These are phyloP conservation scores for Nannochloropsis gaditana DNA, from an alignment of 108 stramenopile genomes.

Conservation along the genomic window DNA sequence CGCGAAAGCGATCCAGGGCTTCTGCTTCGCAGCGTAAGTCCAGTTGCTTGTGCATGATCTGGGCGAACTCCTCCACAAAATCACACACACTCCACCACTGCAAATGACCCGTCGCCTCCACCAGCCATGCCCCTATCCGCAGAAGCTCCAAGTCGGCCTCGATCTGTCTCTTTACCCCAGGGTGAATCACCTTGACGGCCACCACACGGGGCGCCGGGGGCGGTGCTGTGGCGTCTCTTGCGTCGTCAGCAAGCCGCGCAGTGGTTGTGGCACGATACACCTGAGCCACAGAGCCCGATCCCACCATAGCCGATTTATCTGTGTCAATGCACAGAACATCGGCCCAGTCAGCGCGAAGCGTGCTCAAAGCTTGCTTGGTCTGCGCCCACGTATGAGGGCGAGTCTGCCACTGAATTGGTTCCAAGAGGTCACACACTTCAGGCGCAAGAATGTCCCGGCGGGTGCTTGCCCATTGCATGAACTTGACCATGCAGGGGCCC, in stretches of 20 bases:
- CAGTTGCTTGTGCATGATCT: constrained; percentile 23
- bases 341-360: constrained; percentile 26
- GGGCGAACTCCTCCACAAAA: constrained; percentile 9
- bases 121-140: background rate
- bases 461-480: constrained; percentile 34
- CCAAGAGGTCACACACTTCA: constrained; percentile 11
- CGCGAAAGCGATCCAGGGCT: constrained; percentile 21
- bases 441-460: constrained; percentile 30
- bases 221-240: background rate
- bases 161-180: constrained; percentile 22
- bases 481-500: constrained; percentile 32
- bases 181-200: constrained; percentile 37
- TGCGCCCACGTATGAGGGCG: constrained; percentile 12
- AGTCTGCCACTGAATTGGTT: constrained; percentile 22
- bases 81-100: constrained; percentile 14
- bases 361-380: constrained; percentile 10
- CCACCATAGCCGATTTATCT: constrained; percentile 19
- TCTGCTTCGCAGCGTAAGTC: background rate
- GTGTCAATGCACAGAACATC: constrained; percentile 10
- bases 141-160: constrained; percentile 27
- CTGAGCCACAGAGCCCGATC: constrained; percentile 29
- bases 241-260: background rate
- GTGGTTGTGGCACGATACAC: constrained; percentile 20
- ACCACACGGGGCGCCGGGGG: constrained; percentile 13
- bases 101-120: constrained; percentile 25